Conservation (phyloP, 352 stramenopile genomes). For the Aphanomyces cochlioides region DNA sequence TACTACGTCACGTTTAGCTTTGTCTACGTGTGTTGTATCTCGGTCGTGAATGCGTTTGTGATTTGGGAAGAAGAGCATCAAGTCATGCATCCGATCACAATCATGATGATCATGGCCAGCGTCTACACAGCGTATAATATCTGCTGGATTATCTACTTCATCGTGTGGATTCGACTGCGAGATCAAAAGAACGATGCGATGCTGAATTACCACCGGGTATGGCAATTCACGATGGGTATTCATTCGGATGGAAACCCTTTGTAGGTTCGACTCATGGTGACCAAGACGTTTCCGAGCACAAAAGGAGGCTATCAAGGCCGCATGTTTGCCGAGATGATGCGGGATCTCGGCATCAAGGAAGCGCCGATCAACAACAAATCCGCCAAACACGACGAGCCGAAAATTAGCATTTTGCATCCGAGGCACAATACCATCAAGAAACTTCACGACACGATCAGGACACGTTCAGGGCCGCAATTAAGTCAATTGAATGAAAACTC, state of each 20-base stretch:
- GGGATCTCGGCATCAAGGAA: conserved; percentile 12
- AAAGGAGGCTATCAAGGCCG: conserved; percentile 2
- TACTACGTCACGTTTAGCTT: conserved; percentile 68
- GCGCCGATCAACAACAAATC: background rate
- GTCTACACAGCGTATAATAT: conserved; percentile 12
- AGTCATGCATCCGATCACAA: background rate
- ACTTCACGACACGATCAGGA: conserved; percentile 1
- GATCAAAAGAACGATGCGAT: conserved; percentile 7
- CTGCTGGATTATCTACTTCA: background rate
- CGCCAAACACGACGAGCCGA: background rate
- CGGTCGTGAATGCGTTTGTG: conserved; percentile 49
- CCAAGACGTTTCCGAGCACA: conserved; percentile 11
- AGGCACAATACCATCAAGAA: conserved; percentile 16
- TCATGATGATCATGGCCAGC: conserved; percentile 8
- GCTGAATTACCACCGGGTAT: conserved; percentile 9
- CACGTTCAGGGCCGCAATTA: background rate
- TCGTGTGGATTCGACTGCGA: background rate
- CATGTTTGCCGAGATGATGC: conserved; percentile 18
- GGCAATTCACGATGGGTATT: background rate
- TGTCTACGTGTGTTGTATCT: conserved; percentile 47
- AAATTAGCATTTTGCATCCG: conserved; percentile 10
- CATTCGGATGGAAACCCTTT: background rate
- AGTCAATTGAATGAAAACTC: background rate
- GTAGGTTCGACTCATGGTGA: conserved; percentile 13
- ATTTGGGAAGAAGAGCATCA: background rate